Conservation (phyloP, 2,329 filamentous ascomycete species). For the Fusarium sp. region DNA sequence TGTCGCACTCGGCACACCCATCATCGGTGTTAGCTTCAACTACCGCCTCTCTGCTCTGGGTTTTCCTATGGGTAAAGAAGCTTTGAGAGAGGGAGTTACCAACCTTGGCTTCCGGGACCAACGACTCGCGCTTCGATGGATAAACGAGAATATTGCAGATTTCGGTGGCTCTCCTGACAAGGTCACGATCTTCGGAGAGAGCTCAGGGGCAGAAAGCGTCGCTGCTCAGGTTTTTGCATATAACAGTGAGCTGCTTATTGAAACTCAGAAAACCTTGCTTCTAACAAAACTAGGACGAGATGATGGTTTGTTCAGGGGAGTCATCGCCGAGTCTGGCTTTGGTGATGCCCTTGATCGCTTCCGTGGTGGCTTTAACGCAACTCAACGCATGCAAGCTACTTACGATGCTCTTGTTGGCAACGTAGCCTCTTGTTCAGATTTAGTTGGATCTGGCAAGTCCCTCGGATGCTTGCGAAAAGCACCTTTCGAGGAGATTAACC, state of each 20-base stretch:
- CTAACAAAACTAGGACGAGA: constrained; percentile 50
- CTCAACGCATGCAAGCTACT: constrained; percentile 39
- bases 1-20: constrained; percentile 56
- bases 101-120: constrained; percentile 64
- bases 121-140: constrained; percentile 58
- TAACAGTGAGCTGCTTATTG: constrained; percentile 47
- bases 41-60: constrained; percentile 61
- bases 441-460: constrained; percentile 40
- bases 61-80: constrained; percentile 57
- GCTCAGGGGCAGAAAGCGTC: constrained; percentile 54
- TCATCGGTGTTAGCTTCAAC: constrained; percentile 62
- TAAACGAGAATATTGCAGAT: constrained; percentile 58
- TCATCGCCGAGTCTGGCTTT: constrained; percentile 61
- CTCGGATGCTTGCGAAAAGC: constrained; percentile 45
- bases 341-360: constrained; percentile 47
- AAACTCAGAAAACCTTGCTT: fast-evolving
- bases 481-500: constrained; percentile 46
- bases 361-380: constrained; percentile 47
- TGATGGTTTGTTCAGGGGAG: constrained; percentile 62
- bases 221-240: constrained; percentile 29
- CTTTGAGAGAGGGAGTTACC: constrained; percentile 54
- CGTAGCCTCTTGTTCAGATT: constrained; percentile 37
- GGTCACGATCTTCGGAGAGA: constrained; percentile 64
- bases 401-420: constrained; percentile 47
- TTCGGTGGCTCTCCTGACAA: constrained; percentile 59